phyloP scores from a whole-genome alignment of 345 rosid genomes.

The Lepidium sativum region DNA sequence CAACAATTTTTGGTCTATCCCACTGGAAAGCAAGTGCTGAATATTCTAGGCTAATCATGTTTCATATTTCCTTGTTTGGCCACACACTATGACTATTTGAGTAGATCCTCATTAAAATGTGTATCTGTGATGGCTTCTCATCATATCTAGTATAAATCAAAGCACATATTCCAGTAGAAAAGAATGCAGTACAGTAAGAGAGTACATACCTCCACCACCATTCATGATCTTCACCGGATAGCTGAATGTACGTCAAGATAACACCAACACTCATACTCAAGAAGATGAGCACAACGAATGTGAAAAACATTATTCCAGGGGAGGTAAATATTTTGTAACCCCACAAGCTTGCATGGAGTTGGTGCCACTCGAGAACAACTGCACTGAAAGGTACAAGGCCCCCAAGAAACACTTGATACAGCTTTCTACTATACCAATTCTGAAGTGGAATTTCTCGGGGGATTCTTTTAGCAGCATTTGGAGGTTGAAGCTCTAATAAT shows the following conservation, averaged over 20 bases:
- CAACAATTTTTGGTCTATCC: neutral
- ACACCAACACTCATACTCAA: constrained; percentile 50
- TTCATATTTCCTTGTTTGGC: neutral
- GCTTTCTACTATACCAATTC: constrained; percentile 59
- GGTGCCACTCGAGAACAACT: constrained; percentile 59
- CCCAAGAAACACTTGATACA: constrained; percentile 58
- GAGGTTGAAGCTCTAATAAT: constrained; percentile 48
- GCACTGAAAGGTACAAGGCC: constrained; percentile 73
- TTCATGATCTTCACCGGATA: constrained; percentile 70
- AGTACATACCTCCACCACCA: constrained; percentile 96
- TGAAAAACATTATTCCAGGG: constrained; percentile 49
- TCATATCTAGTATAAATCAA: neutral
- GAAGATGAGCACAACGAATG: constrained; percentile 47
- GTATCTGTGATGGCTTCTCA: neutral
- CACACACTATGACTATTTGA: neutral
- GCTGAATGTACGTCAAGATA: constrained; percentile 74
- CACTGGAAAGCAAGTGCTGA: neutral
- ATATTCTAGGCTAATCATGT: neutral
- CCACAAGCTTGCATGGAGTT: constrained; percentile 65
- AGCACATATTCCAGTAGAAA: neutral
- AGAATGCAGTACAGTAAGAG: neutral
- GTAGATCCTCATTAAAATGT: neutral
- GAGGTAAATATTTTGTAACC: constrained; percentile 59
- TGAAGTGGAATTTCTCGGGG: constrained; percentile 54
- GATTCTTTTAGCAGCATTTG: constrained; percentile 42